Percentiles rank a stretch among this genome's conserved stretches.
Evolutionary conservation across 495 filamentous ascomycete genomes (phyloP).

Genomic region (Chlorociboria aeruginascens): DNA sequence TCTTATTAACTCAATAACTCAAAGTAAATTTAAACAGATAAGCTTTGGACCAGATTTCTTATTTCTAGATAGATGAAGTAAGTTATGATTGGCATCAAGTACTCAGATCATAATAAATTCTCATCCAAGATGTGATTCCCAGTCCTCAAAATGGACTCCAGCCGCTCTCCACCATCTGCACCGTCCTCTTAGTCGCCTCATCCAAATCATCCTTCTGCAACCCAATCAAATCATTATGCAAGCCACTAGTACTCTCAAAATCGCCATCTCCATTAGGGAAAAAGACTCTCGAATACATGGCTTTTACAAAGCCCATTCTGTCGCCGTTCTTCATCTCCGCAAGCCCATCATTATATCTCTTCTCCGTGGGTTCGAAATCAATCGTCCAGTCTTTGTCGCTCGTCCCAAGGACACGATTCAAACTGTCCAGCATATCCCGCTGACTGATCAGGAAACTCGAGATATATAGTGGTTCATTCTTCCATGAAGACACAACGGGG

Average conservation of each 20-base stretch:
- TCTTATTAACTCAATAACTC: too few relatives aligned
- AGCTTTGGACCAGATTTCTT: too few relatives aligned
- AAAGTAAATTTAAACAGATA: too few relatives aligned
- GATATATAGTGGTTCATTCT: constrained; percentile 29
- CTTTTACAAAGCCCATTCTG: constrained; percentile 4
- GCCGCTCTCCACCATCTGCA: constrained; percentile 11
- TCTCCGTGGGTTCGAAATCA: neutral
- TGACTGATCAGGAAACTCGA: constrained; percentile 34
- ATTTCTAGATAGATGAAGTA: too few relatives aligned
- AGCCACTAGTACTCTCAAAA: constrained; percentile 3
- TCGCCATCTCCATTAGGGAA: constrained; percentile 11
- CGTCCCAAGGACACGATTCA: constrained; percentile 24
- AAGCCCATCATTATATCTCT: constrained; percentile 5
- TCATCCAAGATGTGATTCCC: too few relatives aligned
- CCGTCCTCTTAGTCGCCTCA: constrained; percentile 8
- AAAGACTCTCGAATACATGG: constrained; percentile 9
- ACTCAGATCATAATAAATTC: too few relatives aligned
- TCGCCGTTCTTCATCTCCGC: constrained; percentile 7
- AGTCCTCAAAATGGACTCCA: constrained; percentile 2
- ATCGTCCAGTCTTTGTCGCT: constrained; percentile 11
- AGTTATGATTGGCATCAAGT: too few relatives aligned
- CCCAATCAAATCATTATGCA: constrained; percentile 8
- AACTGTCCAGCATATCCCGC: constrained; percentile 34
- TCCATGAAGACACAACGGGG: constrained; percentile 22
- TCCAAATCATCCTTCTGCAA: constrained; percentile 12